These are phyloP conservation scores for Pleurotus giganteus DNA, from an alignment of 768 basidiomycete genomes.

Conservation along the genomic window DNA sequence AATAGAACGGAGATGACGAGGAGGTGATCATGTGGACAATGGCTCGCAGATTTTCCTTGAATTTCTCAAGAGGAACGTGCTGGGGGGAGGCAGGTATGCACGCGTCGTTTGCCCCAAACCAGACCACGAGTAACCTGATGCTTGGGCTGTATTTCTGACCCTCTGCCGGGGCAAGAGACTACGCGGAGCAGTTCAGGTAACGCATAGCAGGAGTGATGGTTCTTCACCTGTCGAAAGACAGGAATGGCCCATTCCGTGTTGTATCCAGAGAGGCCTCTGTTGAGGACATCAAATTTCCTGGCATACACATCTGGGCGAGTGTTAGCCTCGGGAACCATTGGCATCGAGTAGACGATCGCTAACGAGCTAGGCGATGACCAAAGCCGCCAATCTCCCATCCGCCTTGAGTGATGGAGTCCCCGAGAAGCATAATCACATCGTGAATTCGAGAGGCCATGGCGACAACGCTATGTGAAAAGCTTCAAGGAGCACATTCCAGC, in stretches of 20 bases:
- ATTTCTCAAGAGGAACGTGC: conserved; percentile 71
- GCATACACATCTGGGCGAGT: conserved; percentile 65
- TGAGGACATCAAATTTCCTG: conserved; percentile 81
- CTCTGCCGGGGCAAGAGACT: conserved; percentile 59
- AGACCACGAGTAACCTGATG: conserved; percentile 76
- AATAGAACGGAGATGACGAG: conserved; percentile 61
- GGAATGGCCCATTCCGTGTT: conserved; percentile 86
- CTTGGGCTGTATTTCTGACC: conserved; percentile 49
- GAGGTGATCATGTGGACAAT: conserved; percentile 65
- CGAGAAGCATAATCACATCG: conserved; percentile 72
- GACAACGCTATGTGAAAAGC: neutral
- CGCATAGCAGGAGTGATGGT: neutral
- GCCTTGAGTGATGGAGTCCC: conserved; percentile 79
- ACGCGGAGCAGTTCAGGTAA: neutral
- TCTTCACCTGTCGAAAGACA: conserved; percentile 65
- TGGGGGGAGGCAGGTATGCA: conserved; percentile 62
- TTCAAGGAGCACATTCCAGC: too few species aligned
- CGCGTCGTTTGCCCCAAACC: conserved; percentile 92
- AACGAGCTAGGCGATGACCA: conserved; percentile 65
- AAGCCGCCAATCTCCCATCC: conserved; percentile 63
- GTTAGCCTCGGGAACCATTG: neutral
- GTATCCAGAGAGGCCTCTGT: conserved; percentile 83
- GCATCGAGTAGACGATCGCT: conserved; percentile 17
- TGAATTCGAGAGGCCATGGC: conserved; percentile 29
- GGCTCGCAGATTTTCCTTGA: conserved; percentile 57